Evolutionary conservation across 2,329 filamentous ascomycete genomes (phyloP).

Genomic region (Nannizziopsis barbatae): DNA sequence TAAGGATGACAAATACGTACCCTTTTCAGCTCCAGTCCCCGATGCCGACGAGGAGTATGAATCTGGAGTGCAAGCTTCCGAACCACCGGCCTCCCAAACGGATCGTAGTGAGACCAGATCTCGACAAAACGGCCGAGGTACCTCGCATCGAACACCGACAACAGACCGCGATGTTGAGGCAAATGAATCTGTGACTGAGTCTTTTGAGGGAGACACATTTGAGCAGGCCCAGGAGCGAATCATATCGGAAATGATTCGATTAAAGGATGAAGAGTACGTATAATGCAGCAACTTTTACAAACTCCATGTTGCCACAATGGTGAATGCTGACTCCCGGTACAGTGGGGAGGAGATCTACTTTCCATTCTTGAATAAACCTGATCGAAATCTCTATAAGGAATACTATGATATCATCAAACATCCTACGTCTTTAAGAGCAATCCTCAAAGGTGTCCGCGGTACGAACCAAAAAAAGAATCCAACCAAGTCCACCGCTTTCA

Average conservation of each 20-base stretch:
- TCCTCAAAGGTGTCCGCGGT: constrained; percentile 67
- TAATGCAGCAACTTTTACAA: constrained; percentile 14
- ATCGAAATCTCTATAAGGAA: constrained; percentile 59
- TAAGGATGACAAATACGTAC: constrained; percentile 54
- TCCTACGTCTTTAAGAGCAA: constrained; percentile 63
- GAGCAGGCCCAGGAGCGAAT: constrained; percentile 82
- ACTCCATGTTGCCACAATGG: constrained; percentile 1
- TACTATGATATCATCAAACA: constrained; percentile 78
- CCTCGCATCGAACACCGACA: constrained; percentile 13
- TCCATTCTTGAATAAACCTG: constrained; percentile 67
- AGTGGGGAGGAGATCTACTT: constrained; percentile 58
- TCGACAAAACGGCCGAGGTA: neutral
- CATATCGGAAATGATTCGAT: constrained; percentile 57
- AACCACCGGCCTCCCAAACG: constrained; percentile 13
- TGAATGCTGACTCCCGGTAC: constrained; percentile 15
- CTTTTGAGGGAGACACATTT: constrained; percentile 63
- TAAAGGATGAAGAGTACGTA: constrained; percentile 55
- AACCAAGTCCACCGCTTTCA: constrained; percentile 55
- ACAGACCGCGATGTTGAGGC: constrained; percentile 18
- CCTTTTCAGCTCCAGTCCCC: constrained; percentile 62
- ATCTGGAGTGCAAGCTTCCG: neutral
- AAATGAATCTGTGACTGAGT: neutral
- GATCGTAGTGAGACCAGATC: neutral
- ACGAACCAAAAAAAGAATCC: constrained; percentile 56
- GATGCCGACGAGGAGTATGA: constrained; percentile 36